These are phyloP conservation scores for Albifimbria verrucaria DNA, from an alignment of 2,329 filamentous ascomycete species.

Conservation along the genomic window DNA sequence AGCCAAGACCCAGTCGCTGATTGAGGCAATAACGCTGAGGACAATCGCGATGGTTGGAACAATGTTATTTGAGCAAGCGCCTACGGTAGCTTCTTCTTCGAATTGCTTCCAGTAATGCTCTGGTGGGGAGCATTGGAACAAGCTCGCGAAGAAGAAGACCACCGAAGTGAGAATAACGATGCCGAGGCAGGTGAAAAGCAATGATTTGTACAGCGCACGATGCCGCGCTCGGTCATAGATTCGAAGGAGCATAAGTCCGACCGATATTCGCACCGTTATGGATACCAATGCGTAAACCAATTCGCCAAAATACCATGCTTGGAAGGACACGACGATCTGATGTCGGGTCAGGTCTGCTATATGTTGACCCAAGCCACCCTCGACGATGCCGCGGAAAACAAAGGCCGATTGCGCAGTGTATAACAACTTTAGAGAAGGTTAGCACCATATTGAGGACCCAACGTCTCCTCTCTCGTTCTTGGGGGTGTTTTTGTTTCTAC, in stretches of 20 bases:
- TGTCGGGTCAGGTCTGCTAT: not conserved
- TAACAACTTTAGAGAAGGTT: not conserved
- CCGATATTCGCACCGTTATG: not conserved
- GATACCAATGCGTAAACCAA: not conserved
- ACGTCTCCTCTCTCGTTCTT: not conserved
- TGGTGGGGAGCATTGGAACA: not conserved
- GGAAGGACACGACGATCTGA: not conserved
- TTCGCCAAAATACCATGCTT: not conserved
- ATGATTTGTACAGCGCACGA: not conserved
- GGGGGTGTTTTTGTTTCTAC: no score
- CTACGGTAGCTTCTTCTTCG: not conserved
- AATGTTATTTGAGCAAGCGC: not conserved
- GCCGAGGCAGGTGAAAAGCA: not conserved
- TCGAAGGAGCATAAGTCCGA: not conserved
- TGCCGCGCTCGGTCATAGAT: not conserved
- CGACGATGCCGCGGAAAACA: not conserved
- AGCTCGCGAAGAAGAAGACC: not conserved
- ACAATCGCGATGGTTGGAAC: not conserved
- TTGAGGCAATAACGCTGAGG: not conserved
- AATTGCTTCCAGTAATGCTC: conserved; percentile 1
- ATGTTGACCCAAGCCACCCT: not conserved
- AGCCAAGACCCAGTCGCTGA: not conserved
- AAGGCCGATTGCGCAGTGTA: not conserved
- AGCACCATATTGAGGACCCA: not conserved
- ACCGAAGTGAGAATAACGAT: not conserved